These are phyloP conservation scores for Collybia sp. DNA, from an alignment of 768 basidiomycete species.

Conservation along the genomic window DNA sequence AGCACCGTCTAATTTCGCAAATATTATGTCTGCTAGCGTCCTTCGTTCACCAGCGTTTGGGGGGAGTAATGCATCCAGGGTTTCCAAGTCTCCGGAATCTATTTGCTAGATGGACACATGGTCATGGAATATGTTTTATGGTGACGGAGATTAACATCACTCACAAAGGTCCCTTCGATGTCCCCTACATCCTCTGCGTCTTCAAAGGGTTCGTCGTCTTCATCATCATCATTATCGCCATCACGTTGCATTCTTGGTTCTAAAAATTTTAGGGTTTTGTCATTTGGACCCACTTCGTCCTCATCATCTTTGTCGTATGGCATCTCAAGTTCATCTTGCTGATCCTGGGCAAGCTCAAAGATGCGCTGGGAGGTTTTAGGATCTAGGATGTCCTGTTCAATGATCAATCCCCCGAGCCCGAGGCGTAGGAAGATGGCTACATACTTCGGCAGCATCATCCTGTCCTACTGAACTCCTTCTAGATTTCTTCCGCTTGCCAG, in stretches of 20 bases:
- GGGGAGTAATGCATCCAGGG: conserved; percentile 79
- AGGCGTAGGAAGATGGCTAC: conserved; percentile 13
- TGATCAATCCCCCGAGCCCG: conserved; percentile 4
- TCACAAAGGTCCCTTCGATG: conserved; percentile 59
- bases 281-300: conserved; percentile 16
- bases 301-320: conserved; percentile 55
- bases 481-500: conserved; percentile 69
- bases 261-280: conserved; percentile 22
- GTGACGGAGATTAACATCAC: conserved; percentile 10
- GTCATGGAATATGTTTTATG: too few species aligned
- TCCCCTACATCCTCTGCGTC: conserved; percentile 42
- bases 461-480: conserved; percentile 36
- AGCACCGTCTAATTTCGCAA: conserved; percentile 79
- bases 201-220: conserved; percentile 54
- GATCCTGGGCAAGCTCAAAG: conserved; percentile 87
- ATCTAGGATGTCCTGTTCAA: conserved; percentile 61
- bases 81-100: conserved; percentile 83
- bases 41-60: conserved; percentile 69
- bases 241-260: conserved; percentile 32
- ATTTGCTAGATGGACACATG: conserved; percentile 55
- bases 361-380: conserved; percentile 82
- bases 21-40: conserved; percentile 96
- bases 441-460: conserved; percentile 57
- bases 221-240: conserved; percentile 47
- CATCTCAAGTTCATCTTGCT: conserved; percentile 84